A percentile compares a stretch with the other conserved stretches of the same genome.
phyloP scores from a whole-genome alignment of 495 filamentous ascomycete genomes.

The Neurospora tetraspora region DNA sequence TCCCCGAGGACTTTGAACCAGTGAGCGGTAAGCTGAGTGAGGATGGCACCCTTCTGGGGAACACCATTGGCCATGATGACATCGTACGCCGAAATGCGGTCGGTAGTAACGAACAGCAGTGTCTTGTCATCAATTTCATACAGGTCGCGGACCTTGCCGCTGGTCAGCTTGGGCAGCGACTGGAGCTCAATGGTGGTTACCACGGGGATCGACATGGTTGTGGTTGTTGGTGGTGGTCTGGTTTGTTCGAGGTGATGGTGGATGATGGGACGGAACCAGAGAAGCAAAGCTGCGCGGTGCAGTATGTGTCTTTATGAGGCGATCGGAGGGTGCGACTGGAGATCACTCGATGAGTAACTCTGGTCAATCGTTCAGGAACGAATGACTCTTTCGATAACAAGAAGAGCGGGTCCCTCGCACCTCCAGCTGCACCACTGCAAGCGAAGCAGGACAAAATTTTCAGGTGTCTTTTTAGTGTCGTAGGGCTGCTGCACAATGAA shows the following conservation, averaged over 20 bases:
- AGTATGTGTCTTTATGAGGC: neutral
- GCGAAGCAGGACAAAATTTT: neutral
- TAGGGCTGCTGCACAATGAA: neutral
- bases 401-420: neutral
- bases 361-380: neutral
- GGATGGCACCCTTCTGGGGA: conserved; percentile 70
- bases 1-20: conserved; percentile 72
- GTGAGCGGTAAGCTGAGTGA: conserved; percentile 72
- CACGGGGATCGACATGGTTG: conserved; percentile 7
- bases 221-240: neutral
- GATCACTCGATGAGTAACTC: neutral
- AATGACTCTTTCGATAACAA: neutral
- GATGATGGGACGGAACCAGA: neutral
- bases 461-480: neutral
- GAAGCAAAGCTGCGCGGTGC: neutral
- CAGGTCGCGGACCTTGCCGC: conserved; percentile 72
- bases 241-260: neutral
- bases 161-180: conserved; percentile 26
- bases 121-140: conserved; percentile 65
- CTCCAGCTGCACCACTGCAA: neutral
- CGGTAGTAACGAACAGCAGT: conserved; percentile 73
- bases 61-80: conserved; percentile 86
- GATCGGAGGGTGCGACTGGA: neutral
- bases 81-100: conserved; percentile 93
- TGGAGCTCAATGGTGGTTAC: conserved; percentile 20